Evolutionary conservation across 768 basidiomycete genomes (phyloP), one percentile per base, ranked within the genome.

Genomic region (Trametes cinnabarina): DNA sequence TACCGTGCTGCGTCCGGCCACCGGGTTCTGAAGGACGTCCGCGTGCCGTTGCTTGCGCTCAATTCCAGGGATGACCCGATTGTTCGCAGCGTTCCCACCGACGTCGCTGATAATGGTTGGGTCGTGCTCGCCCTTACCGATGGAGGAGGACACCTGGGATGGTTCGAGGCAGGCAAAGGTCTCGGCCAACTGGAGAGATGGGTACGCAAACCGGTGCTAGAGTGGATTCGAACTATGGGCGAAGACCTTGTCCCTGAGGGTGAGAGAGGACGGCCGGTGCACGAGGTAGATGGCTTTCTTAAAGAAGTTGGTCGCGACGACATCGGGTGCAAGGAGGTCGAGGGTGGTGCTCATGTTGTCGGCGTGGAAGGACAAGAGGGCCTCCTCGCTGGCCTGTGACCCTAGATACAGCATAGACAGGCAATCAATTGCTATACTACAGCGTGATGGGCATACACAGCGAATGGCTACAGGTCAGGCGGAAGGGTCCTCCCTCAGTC

Each of bases 11-110:
- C 77, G 6, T 86, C 89, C 6, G 86, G 83, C 66, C 83, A 89
- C 69, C 69, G 82, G 37, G 75, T 83, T 47, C 72, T 92, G 25
- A 71, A 72, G 53, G 73, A 80, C 55, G 78, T 94, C 62, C 77
- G 75, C 42, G 82, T 93, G 28, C 92, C 92, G 14, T 86, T 85
- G 71, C 79, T 94, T 8, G 82, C 86, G 6, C 78, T 93, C 57
- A 90, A 87, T 66, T 80, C 91, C 17, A 79, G 78, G 22, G 88
- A 92, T 69, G 91, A 92, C 70, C 91, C 91, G 19, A 80, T 92
- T 40, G 84, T 91, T 20, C 78, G 76, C 44, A 75, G 81, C 52
- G 76, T 87, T 37, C 88, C 88, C 28, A 77, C 80, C 69, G 77
- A 85, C 56, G 77, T 76, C 7, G 78, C 75, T 55, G 78, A 76